Evolutionary conservation across 441 rosid species (phyloP).

Genomic region (Pelargonium citronellum): DNA sequence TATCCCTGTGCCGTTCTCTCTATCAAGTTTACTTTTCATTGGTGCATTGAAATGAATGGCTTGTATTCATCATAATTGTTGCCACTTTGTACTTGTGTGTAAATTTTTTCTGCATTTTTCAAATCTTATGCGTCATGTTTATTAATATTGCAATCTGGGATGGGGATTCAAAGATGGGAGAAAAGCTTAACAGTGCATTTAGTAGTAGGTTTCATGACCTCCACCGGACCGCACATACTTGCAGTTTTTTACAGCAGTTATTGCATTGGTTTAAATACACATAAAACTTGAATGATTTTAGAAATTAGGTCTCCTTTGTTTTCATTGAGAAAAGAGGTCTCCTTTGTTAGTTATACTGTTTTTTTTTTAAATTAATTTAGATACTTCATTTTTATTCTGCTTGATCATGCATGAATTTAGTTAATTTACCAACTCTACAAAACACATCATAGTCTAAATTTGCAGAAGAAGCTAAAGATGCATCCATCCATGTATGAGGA

Average conservation of each 20-base stretch:
- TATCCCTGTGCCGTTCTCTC: no score
- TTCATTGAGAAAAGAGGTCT: background rate
- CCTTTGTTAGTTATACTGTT: background rate
- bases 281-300: background rate
- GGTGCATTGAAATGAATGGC: no score
- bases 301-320: background rate
- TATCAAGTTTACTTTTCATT: no score
- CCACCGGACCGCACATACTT: background rate
- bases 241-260: background rate
- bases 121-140: no score
- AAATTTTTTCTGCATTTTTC: no score
- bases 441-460: slow-evolving; percentile 16
- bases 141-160: no score
- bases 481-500: slow-evolving; percentile 43
- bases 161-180: no score
- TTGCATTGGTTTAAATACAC: background rate
- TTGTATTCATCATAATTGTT: no score
- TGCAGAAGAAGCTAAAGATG: slow-evolving; percentile 39
- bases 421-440: slow-evolving; percentile 12
- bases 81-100: no score
- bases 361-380: background rate
- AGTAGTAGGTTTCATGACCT: background rate
- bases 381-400: background rate
- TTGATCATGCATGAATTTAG: slow-evolving; percentile 5
- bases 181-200: no score